Conservation (phyloP, 2,329 filamentous ascomycete genomes). For the Cladophialophora psammophila region DNA sequence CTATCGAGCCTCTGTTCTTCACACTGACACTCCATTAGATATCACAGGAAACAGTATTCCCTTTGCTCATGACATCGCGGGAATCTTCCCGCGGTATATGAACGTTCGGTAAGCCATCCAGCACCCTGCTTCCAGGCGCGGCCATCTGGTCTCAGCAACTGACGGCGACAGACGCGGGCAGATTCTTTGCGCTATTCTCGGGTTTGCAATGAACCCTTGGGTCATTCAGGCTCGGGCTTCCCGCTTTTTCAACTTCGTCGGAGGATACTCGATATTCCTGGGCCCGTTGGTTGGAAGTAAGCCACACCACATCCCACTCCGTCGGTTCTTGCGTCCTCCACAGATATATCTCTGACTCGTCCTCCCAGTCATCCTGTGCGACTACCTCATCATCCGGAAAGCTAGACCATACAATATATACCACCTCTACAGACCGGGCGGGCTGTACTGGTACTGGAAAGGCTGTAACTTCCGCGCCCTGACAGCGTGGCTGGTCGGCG, state of each 20-base stretch:
- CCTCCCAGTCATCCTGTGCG: slow-evolving; percentile 59
- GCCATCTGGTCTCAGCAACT: not conserved
- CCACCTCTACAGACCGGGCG: slow-evolving; percentile 58
- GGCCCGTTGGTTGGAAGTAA: slow-evolving; percentile 57
- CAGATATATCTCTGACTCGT: slow-evolving; percentile 61
- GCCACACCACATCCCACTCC: slow-evolving; percentile 51
- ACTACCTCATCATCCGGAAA: slow-evolving; percentile 41
- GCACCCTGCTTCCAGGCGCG: not conserved
- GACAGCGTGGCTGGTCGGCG: slow-evolving; percentile 63
- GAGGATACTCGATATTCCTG: slow-evolving; percentile 43
- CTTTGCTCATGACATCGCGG: slow-evolving; percentile 37
- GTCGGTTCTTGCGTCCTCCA: not conserved
- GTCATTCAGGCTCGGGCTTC: slow-evolving; percentile 40
- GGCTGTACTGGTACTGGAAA: slow-evolving; percentile 59
- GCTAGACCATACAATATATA: slow-evolving; percentile 54
- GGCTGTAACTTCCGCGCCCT: slow-evolving; percentile 68
- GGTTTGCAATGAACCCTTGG: slow-evolving; percentile 42
- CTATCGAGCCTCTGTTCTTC: not conserved
- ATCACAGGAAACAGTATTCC: slow-evolving; percentile 36
- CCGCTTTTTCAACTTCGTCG: slow-evolving; percentile 42
- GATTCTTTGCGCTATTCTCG: slow-evolving; percentile 38
- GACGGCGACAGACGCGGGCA: slow-evolving; percentile 28
- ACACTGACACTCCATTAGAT: slow-evolving; percentile 12
- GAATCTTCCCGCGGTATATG: slow-evolving; percentile 33
- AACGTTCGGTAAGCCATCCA: slow-evolving; percentile 31